Evolutionary conservation across 306 rosid species (phyloP).

Genomic region (Sechiopsis laciniata): DNA sequence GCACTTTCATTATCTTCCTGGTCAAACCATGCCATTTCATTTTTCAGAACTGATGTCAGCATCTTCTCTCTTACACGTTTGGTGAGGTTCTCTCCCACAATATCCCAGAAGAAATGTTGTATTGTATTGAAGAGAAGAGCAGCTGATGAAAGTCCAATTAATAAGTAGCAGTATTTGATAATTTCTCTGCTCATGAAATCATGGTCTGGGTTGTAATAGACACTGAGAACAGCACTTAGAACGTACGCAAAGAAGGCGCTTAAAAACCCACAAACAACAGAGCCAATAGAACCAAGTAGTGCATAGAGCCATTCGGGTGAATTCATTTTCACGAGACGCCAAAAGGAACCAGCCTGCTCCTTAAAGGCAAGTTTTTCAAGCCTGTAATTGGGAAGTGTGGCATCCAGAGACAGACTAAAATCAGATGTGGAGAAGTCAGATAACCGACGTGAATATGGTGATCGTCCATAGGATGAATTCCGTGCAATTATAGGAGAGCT

Average conservation of each 20-base stretch:
- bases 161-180: constrained; percentile 69
- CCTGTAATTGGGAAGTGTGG: constrained; percentile 69
- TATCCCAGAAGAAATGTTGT: constrained; percentile 94
- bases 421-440: constrained; percentile 97
- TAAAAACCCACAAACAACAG: constrained; percentile 86
- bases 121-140: constrained; percentile 87
- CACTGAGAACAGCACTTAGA: constrained; percentile 82
- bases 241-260: constrained; percentile 97
- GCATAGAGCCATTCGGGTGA: constrained; percentile 97
- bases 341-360: constrained; percentile 93
- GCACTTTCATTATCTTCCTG: constrained; percentile 94
- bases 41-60: constrained; percentile 65
- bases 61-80: constrained; percentile 88
- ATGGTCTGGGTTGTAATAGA: constrained; percentile 67
- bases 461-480: constrained; percentile 94
- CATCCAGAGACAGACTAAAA: constrained; percentile 78
- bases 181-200: constrained; percentile 71
- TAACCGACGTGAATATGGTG: constrained; percentile 93
- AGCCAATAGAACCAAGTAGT: constrained; percentile 77
- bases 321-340: constrained; percentile 98
- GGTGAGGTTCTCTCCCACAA: constrained; percentile 85
- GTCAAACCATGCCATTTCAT: constrained; percentile 96
- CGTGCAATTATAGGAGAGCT: constrained; percentile 96
- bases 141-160: constrained; percentile 86
- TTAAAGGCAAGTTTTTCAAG: constrained; percentile 84